phyloP scores from a whole-genome alignment of 805 yeast species.

The Candida arabinofermentans region DNA sequence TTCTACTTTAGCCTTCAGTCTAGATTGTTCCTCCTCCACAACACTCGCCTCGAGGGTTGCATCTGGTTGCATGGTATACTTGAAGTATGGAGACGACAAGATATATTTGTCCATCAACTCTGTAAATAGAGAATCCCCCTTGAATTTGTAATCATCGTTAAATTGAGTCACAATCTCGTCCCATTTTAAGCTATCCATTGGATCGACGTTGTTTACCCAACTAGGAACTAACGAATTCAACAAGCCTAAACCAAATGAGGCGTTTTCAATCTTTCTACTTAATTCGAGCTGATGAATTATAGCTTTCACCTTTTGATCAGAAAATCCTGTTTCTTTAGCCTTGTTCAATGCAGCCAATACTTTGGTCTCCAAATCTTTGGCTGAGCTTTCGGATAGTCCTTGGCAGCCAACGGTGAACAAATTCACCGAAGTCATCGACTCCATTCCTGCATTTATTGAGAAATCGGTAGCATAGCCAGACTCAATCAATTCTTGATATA shows the following conservation, averaged over 20 bases:
- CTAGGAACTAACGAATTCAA: slow-evolving; percentile 73
- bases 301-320: slow-evolving; percentile 67
- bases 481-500: slow-evolving; percentile 84
- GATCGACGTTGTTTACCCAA: slow-evolving; percentile 82
- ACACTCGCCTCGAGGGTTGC: slow-evolving; percentile 48
- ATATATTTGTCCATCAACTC: slow-evolving; percentile 53
- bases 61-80: slow-evolving; percentile 73
- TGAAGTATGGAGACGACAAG: slow-evolving; percentile 53
- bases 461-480: slow-evolving; percentile 81
- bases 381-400: slow-evolving; percentile 52
- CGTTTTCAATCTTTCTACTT: slow-evolving; percentile 76
- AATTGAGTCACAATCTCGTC: slow-evolving; percentile 57
- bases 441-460: slow-evolving; percentile 83
- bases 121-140: slow-evolving; percentile 57
- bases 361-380: slow-evolving; percentile 44
- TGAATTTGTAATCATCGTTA: slow-evolving; percentile 49
- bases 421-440: slow-evolving; percentile 70
- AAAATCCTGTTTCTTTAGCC: slow-evolving; percentile 43
- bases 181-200: slow-evolving; percentile 63
- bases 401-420: slow-evolving; percentile 83
- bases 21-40: slow-evolving; percentile 50
- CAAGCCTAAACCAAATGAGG: slow-evolving; percentile 83
- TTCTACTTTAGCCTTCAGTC: slow-evolving; percentile 43
- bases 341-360: slow-evolving; percentile 45
- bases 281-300: slow-evolving; percentile 85